Base-by-base conservation (phyloP, 768 basidiomycete genomes). In the Mycena galericulata region DNA sequence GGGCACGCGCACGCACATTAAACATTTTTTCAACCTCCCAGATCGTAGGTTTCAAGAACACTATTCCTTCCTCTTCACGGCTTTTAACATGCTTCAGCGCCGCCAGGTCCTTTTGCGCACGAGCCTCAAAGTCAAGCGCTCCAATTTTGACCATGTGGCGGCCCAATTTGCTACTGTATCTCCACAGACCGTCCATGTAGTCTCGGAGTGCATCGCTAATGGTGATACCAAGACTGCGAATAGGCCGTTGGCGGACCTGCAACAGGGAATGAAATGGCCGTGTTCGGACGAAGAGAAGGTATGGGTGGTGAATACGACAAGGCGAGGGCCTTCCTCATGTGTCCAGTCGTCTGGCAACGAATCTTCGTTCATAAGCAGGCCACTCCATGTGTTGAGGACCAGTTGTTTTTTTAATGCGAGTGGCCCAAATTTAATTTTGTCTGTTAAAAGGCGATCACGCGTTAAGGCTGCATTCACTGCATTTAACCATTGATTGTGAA, bases 71-170 rank as follows among this genome's bases (percentile, higher is more conserved):
- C 11, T 76, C 0, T 80, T 79, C 61, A 72, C 73, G 7, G 79
- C 71, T 0, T 77, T 79, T 51, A 80, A 77, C 45, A 73, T 79
- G 17, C 18, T 78, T 1, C 79, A 80, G 45, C 32, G 73, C 1
- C 62, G 75, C 0, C 30, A 38, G 14, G 40, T 75, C 0, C 34
- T 78, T 1, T 47, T 77, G 8, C 73, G 75, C 36, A 71, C 74
- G 4, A 62, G 67, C 26, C 30, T 79, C 5, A 75, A 74, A 17
- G 73, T 77, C 0, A 68, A 73, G 29, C 63, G 62, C 27, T 1
- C 40, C 0, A n/a, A 49, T 4, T 78, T 76, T 60, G 22, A 51
- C 9, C 10, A 18, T 14, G 63, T 76, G 32, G 75, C 76, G 0
- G 26, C 29, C 0, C 53, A 70, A 2, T 67, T 79, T 43, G 56